Evolutionary conservation across 805 yeast species (phyloP).

Genomic region (Barnettozyma wickerhamii): DNA sequence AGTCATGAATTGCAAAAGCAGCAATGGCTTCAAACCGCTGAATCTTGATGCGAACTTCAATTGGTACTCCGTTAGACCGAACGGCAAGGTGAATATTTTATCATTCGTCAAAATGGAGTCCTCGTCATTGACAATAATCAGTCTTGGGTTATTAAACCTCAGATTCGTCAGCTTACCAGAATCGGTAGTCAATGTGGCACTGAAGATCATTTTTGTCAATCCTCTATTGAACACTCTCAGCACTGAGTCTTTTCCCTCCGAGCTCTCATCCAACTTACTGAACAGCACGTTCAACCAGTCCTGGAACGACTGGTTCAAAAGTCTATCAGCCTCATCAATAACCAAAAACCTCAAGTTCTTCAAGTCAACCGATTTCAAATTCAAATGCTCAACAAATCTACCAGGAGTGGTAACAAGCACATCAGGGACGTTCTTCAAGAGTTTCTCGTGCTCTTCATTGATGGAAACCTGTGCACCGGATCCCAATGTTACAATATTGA

Average conservation of each 20-base stretch:
- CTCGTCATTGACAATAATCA: conserved; percentile 66
- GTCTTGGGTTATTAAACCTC: conserved; percentile 64
- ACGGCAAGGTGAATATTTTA: conserved; percentile 56
- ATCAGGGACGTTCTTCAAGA: conserved; percentile 52
- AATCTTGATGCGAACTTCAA: conserved; percentile 35
- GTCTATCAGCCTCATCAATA: conserved; percentile 78
- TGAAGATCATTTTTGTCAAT: conserved; percentile 69
- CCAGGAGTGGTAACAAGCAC: conserved; percentile 74
- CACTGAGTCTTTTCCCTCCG: conserved; percentile 29
- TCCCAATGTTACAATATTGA: conserved; percentile 59
- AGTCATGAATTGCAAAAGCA: conserved; percentile 52
- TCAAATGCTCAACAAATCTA: conserved; percentile 72
- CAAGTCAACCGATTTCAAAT: conserved; percentile 38
- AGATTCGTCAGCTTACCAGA: conserved; percentile 79
- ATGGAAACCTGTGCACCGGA: conserved; percentile 43
- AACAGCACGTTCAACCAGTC: conserved; percentile 74
- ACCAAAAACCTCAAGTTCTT: conserved; percentile 56
- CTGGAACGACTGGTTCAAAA: conserved; percentile 85
- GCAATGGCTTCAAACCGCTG: conserved; percentile 64
- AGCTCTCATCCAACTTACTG: conserved; percentile 22
- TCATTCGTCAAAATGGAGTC: conserved; percentile 40
- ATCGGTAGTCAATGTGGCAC: conserved; percentile 92
- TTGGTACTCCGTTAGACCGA: conserved; percentile 41
- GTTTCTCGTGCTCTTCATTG: conserved; percentile 55
- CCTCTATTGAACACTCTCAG: conserved; percentile 22